Evolutionary conservation across 2,329 filamentous ascomycete species (phyloP), one percentile per base, ranked within the genome.

Genomic region (Xylaria arbuscula): DNA sequence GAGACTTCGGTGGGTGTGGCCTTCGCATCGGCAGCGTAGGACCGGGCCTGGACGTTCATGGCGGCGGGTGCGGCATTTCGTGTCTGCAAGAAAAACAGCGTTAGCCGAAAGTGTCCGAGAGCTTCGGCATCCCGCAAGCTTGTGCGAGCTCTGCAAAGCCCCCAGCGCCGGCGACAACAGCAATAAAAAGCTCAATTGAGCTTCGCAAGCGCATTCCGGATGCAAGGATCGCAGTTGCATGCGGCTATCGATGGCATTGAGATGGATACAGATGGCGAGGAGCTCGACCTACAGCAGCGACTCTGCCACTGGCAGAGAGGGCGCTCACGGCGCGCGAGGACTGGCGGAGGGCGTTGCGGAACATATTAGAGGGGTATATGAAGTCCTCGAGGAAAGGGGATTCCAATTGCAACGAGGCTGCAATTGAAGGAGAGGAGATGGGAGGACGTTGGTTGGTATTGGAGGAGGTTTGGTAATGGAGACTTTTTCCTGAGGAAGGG

Each of bases 301-400:
- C 90, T 89, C 94, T 93, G 89, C 93, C 90, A 81, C 92, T 89
- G 82, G 93, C 92, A 91, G 93, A 93, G 87, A 97, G 90, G 87
- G 93, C 93, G 87, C 93, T 92, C 86, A 95, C 93, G 85, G 93
- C 92, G 88, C 94, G 94, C 88, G 92, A 92, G 84, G 94, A 97
- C 89, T 97, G 94, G 88, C 94, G 91, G 87, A 98, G 89, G 88
- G 95, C 94, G 91, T 93, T 97, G 87, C 95, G 93, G 90, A 98
- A 97, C 95, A 98, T 98, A 86, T 83, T 87, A 77, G 77, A 79
- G 84, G 86, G 84, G 83, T 83, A 79, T 83, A 78, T 84, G 79
- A 82, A 80, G 80, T 82, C 84, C 81, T 82, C 82, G 80, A 83
- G 58, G 68, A 56, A 80, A 79, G 83, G 82, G 81, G 82, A 82